Base-by-base conservation (phyloP, 148 eudicot species). In the Selenicereus undatus region DNA sequence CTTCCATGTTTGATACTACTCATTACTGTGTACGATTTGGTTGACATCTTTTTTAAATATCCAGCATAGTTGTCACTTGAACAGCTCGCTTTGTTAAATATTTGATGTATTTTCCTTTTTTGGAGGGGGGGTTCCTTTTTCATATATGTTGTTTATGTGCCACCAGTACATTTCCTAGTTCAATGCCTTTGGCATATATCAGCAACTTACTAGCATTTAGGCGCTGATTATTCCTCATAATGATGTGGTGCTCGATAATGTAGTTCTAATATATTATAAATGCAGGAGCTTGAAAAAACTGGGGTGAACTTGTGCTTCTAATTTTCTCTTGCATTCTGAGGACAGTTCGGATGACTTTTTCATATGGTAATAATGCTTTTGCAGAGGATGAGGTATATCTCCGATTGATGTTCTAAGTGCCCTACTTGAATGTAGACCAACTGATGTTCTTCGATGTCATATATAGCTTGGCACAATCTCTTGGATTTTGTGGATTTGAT, bases 261-360 rank as follows among this genome's bases (percentile, higher is more conserved):
- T 18, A 4, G 16, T 45, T 54, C 60, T 14, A 54, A 54, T 54
- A 20, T 60, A 60, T 7, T 20, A 30, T 50, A 22, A 62, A 56
- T 73, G 52, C 74, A 83, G 85, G 75, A 32, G 51, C 74, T 74
- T 32, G 2, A 32, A 32, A 32, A 2, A 32, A 32, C 32, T 32
- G 32, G 32, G 32, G 32, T 32, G 32, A 32, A 32, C 32, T 32
- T 32, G 32, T 32, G 32, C 32, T 32, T 32, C 32, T 32, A 32
- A 32, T 32, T 32, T 32, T 32, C 1, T 32, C 32, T 32, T 2
- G 2, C 32, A 32, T 32, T 32, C 32, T 32, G 32, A 32, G 32
- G 32, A 32, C 32, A 32, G 32, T 32, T 32, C 2, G 32, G 32
- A 32, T 32, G 32, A 32, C 32, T 32, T 32, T 32, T 32, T 32